phyloP scores from a whole-genome alignment of 2,329 filamentous ascomycete genomes.

The Fusarium mangiferae region DNA sequence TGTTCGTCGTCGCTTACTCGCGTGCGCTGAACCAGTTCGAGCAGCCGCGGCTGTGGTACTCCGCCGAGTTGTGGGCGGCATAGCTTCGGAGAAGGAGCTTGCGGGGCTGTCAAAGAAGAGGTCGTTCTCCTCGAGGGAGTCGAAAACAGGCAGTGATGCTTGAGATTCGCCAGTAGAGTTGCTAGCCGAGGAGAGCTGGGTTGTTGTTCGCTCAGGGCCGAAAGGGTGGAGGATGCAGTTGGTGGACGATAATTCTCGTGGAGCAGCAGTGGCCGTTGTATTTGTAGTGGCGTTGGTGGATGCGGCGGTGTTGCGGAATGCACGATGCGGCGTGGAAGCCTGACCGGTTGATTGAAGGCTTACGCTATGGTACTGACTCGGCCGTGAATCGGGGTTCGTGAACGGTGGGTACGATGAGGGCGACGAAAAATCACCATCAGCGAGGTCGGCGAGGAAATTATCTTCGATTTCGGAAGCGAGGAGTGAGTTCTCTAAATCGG shows the following conservation, averaged over 20 bases:
- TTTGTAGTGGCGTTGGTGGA: not conserved
- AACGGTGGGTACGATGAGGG: conserved; percentile 51
- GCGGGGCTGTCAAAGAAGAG: conserved; percentile 39
- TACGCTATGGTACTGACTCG: conserved; percentile 15
- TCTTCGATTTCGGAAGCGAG: conserved; percentile 33
- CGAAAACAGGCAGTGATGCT: conserved; percentile 42
- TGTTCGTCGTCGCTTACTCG: conserved; percentile 44
- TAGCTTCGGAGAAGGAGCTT: conserved; percentile 46
- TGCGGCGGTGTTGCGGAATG: conserved; percentile 9
- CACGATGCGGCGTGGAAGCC: conserved; percentile 35
- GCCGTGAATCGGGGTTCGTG: conserved; percentile 26
- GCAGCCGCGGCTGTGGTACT: conserved; percentile 24
- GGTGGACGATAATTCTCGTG: conserved; percentile 39
- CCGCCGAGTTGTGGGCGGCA: conserved; percentile 42
- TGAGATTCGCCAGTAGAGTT: conserved; percentile 42
- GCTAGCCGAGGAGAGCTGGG: conserved; percentile 35
- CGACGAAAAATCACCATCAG: conserved; percentile 49
- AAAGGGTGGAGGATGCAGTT: conserved; percentile 29
- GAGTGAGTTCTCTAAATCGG: conserved; percentile 12
- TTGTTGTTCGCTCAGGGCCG: conserved; percentile 34
- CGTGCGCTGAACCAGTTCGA: conserved; percentile 19
- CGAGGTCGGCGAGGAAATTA: conserved; percentile 41
- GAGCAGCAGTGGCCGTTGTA: conserved; percentile 21
- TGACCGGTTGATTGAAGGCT: conserved; percentile 23
- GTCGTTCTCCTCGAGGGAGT: conserved; percentile 44